Evolutionary conservation across 192 early-diverging fungal genomes (phyloP).

Genomic region (Hyaloraphidium curvatum): DNA sequence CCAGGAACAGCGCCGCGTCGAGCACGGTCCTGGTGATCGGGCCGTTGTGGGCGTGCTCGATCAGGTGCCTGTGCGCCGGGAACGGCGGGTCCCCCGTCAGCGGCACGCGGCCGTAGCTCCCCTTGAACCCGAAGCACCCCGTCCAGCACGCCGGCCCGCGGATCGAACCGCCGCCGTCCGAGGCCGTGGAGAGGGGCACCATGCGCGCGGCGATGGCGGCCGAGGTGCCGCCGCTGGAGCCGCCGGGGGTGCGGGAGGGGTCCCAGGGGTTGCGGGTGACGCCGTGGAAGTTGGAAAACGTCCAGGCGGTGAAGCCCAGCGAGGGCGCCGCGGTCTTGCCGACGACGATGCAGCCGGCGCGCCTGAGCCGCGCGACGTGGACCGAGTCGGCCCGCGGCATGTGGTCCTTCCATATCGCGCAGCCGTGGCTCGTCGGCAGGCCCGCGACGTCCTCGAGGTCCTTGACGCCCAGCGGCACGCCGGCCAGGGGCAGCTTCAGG

Average conservation of each 20-base stretch:
- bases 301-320: too few relatives aligned
- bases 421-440: neutral
- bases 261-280: neutral
- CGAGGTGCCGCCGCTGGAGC: neutral
- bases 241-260: neutral
- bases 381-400: neutral
- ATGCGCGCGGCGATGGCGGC: neutral
- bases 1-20: too few relatives aligned
- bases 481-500: too few relatives aligned
- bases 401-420: neutral
- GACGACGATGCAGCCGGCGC: neutral
- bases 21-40: too few relatives aligned
- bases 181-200: neutral
- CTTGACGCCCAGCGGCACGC: neutral
- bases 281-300: too few relatives aligned
- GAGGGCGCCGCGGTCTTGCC: neutral
- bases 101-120: too few relatives aligned
- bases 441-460: neutral
- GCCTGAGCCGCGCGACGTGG: neutral
- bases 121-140: too few relatives aligned
- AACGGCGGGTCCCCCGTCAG: too few relatives aligned
- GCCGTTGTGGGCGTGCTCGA: too few relatives aligned
- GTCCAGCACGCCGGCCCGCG: too few relatives aligned
- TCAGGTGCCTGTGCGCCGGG: too few relatives aligned
- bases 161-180: too few relatives aligned